Base-by-base conservation (phyloP, 768 basidiomycete species). In the Sporobolomyces pararoseus region DNA sequence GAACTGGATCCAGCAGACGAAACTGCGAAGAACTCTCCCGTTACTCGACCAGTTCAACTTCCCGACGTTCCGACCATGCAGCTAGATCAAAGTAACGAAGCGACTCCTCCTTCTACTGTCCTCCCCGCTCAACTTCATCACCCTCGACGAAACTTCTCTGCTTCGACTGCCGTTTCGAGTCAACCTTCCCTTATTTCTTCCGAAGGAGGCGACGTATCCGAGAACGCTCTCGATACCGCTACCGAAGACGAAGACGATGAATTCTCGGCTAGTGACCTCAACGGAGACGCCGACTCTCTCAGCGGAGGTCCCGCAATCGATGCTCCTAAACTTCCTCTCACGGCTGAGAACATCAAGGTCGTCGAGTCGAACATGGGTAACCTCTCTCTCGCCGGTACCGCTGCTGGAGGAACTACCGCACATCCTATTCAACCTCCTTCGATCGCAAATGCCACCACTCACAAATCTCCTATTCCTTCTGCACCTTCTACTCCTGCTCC, bases 1-100 rank as follows among this genome's bases (percentile, higher is more conserved):
- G 49, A 27, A n/a, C 49, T 2, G 3, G 54, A n/a, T 2, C 60
- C 29, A 2, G 65, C 31, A 3, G 65, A 60, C 19, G 65, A 63
- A 19, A 70, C 69, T 7, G 69, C 69, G 34, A 59, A 59, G 52
- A 70, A 70, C 77, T 80, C 37, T 78, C 78, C 57, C 70, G 79
- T 35, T 76, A 82, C 35, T 77, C 78, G 60, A 75, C 80, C 68
- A 16, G 7, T 19, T 16, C 34, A 35, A 34, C 37, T 47, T 27
- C 32, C 64, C 32, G 25, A 49, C n/a, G 21, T 65, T 19, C 3
- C 63, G 42, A 23, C 63, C 10, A 17, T 13, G n/a, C 12, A 58
- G 23, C 37, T 58, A 35, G 55, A 58, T 10, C 5, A 27, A 7
- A n/a, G n/a, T n/a, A n/a, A n/a, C n/a, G 58, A 35, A 4, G 4